Conservation (phyloP, 2,329 filamentous ascomycete genomes). For the Westerdykella aurantiaca region DNA sequence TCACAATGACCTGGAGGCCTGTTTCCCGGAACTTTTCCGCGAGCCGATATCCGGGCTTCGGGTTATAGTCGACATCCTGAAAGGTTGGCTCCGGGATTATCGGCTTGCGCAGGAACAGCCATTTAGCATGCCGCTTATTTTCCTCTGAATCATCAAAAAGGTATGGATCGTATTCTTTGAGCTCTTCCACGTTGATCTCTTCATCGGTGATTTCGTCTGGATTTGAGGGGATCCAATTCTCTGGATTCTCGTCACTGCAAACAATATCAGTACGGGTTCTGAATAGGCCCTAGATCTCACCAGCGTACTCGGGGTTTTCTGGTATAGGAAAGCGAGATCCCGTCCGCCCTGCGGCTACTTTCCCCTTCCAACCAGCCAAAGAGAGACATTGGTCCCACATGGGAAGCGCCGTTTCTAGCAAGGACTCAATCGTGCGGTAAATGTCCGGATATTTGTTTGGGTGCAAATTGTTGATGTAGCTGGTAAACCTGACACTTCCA, state of each 20-base stretch:
- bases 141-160: constrained; percentile 2
- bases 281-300: no score
- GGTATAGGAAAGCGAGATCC: constrained; percentile 6
- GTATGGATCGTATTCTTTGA: not conserved
- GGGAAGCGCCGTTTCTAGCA: constrained; percentile 16
- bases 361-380: not conserved
- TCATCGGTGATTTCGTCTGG: constrained; percentile 1
- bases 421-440: constrained; percentile 11
- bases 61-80: constrained; percentile 12
- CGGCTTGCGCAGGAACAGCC: constrained; percentile 14
- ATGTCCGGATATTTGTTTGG: constrained; percentile 19
- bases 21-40: not conserved
- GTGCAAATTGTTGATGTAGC: constrained; percentile 50
- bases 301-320: constrained; percentile 3
- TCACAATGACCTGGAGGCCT: constrained; percentile 57
- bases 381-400: constrained; percentile 20
- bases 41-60: not conserved
- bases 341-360: constrained; percentile 9
- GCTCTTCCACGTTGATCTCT: not conserved
- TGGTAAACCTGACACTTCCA: constrained; percentile 33
- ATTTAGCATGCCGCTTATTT: constrained; percentile 1
- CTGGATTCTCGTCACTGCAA: constrained; percentile 11
- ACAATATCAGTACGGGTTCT: not conserved
- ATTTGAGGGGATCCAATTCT: constrained; percentile 12
- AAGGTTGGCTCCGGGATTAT: constrained; percentile 8